Percentiles rank a stretch among this genome's conserved stretches.
Conservation (phyloP, 129 eudicot genomes). For the Dittrichia graveolens region DNA sequence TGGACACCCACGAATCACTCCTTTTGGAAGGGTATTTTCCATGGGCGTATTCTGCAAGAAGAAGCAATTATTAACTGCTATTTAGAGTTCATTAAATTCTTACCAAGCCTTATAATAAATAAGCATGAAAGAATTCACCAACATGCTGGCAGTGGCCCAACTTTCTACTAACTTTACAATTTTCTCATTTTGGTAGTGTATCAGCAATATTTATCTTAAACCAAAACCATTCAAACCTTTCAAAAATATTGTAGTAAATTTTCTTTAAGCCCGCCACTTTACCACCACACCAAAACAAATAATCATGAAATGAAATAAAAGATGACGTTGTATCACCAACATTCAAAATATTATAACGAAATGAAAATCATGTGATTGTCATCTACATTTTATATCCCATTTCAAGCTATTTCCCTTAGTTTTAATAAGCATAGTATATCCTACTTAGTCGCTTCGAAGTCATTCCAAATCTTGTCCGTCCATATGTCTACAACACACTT, state of each 20-base stretch:
- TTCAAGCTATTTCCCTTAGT: not conserved
- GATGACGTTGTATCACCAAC: not conserved
- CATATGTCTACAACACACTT: too few species aligned
- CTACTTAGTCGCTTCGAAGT: not conserved
- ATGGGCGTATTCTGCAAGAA: constrained; percentile 41
- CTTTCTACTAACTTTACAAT: not conserved
- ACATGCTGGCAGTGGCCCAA: not conserved
- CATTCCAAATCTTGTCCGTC: too few species aligned
- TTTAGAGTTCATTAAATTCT: not conserved
- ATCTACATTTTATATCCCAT: not conserved
- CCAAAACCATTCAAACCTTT: not conserved
- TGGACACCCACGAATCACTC: constrained; percentile 71
- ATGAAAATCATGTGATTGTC: not conserved
- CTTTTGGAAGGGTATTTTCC: constrained; percentile 63
- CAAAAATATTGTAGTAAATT: not conserved
- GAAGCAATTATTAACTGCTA: constrained; percentile 2
- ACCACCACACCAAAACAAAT: not conserved
- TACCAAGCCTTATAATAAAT: not conserved
- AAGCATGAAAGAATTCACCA: constrained; percentile 1
- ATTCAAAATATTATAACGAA: not conserved
- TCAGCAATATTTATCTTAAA: not conserved
- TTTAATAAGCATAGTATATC: not conserved
- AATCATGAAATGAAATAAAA: not conserved
- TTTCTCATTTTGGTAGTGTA: not conserved
- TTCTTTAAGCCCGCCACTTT: constrained; percentile 3